Conservation (phyloP, 805 yeast species). For the Candida palmyrensis region DNA sequence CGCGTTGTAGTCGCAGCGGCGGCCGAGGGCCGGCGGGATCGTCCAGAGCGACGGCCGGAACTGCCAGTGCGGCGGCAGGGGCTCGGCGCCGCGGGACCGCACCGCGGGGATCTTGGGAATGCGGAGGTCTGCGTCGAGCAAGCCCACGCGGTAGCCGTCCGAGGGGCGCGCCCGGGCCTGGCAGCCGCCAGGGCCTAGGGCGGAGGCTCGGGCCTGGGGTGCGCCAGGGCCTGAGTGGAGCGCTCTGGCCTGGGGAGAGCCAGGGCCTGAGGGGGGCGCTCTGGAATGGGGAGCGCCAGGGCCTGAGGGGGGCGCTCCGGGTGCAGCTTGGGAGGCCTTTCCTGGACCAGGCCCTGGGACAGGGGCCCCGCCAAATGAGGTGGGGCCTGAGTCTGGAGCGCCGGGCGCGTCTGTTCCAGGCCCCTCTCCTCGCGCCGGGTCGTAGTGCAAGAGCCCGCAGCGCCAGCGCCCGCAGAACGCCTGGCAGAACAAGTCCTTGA, state of each 20-base stretch:
- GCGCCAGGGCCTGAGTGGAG: no score
- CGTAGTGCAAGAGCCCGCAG: conserved; percentile 38
- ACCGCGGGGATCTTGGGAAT: conserved; percentile 31
- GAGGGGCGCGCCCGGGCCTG: not conserved
- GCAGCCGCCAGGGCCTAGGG: not conserved
- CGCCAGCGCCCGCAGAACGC: conserved; percentile 62
- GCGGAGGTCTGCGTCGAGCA: conserved; percentile 26
- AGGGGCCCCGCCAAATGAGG: no score
- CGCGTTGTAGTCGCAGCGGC: conserved; percentile 45
- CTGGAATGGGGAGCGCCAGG: not conserved
- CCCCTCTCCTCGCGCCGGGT: no score
- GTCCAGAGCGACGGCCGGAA: conserved; percentile 42
- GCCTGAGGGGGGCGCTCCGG: not conserved
- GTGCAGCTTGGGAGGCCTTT: conserved; percentile 1
- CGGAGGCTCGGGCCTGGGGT: no score
- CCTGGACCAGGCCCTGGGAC: no score
- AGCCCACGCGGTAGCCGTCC: conserved; percentile 23
- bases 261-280: no score
- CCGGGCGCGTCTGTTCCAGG: no score
- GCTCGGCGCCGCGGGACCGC: conserved; percentile 3
- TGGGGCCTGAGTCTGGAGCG: no score
- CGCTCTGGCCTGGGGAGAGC: no score
- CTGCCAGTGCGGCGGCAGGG: conserved; percentile 30
- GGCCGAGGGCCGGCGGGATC: conserved; percentile 34
- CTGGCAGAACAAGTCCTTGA: conserved; percentile 48